Evolutionary conservation across 1,284 basidiomycete species (phyloP), one percentile per base, ranked within the genome.

Genomic region (Sporisorium exsertum): DNA sequence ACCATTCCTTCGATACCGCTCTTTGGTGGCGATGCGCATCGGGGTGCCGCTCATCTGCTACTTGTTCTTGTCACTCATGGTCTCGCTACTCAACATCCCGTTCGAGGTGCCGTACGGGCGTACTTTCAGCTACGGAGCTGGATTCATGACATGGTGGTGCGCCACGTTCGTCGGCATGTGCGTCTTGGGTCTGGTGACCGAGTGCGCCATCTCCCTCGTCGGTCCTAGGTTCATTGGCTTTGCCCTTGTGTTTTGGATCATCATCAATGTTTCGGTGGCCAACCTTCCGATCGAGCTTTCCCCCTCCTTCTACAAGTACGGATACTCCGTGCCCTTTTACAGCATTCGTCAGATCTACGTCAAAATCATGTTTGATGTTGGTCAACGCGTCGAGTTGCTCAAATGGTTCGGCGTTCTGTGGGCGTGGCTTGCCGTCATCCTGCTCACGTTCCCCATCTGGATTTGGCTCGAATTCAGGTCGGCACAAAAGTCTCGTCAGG

Each of bases 301-400:
- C 2, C 67, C 72, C 1, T 61, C 58, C 15, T 82, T 83, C 61
- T 84, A 76, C 73, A 57, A 58, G 51, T 81, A 80, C 49, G 79
- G 77, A 1, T 81, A 82, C 37, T 62, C 80, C 6, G 79, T 84
- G 79, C 79, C 81, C 0, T 83, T 84, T 70, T 82, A 81, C 72
- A 77, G 77, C 58, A 67, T 82, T 43, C 72, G 72, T 10, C 51
- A 63, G 26, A 72, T 79, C 57, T 84, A 83, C 78, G 47, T 72
- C 57, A 75, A 77, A 50, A 66, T 84, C 62, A 58, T 84, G 56
- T 82, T 81, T 59, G 67, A 81, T 35, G 70, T 74, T 3, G 83
- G 83, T 40, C 56, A 79, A 50, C 77, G 64, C 29, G 29, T 73
- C 49, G 53, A 59, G 42, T 71, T 84, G 20, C 65, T 81, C 45